These are phyloP conservation scores for Rhipidocladum racemiflorum DNA, from an alignment of 176 grass and related monocot genomes.

Conservation along the genomic window DNA sequence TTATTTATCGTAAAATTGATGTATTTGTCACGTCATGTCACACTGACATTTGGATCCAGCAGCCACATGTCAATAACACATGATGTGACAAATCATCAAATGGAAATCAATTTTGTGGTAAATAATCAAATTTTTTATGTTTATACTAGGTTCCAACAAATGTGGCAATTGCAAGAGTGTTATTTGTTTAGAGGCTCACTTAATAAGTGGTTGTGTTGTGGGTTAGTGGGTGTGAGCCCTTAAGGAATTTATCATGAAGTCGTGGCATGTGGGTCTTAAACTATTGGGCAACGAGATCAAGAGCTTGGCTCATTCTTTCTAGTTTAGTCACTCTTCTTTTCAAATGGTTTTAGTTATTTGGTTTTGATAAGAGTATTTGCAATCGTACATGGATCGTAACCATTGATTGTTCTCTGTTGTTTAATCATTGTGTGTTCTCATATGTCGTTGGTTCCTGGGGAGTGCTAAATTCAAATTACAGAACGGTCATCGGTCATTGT, in stretches of 20 bases:
- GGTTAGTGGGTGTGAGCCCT: background rate
- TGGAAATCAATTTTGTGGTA: no score
- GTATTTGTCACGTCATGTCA: no score
- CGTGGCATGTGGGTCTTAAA: background rate
- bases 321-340: background rate
- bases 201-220: background rate
- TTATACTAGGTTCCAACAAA: slow-evolving; percentile 10
- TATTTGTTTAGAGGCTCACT: background rate
- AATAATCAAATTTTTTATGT: no score
- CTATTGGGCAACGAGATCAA: background rate
- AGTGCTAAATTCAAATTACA: background rate
- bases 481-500: background rate
- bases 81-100: no score
- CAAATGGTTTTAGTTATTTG: background rate
- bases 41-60: no score
- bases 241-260: slow-evolving; percentile 7
- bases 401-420: background rate
- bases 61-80: no score
- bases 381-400: background rate
- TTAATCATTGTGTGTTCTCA: background rate
- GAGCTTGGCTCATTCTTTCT: slow-evolving; percentile 1
- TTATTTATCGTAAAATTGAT: no score
- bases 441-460: background rate
- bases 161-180: background rate
- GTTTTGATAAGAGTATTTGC: background rate